Evolutionary conservation across 495 filamentous ascomycete species (phyloP).

Genomic region (Alectoria sarmentosa): DNA sequence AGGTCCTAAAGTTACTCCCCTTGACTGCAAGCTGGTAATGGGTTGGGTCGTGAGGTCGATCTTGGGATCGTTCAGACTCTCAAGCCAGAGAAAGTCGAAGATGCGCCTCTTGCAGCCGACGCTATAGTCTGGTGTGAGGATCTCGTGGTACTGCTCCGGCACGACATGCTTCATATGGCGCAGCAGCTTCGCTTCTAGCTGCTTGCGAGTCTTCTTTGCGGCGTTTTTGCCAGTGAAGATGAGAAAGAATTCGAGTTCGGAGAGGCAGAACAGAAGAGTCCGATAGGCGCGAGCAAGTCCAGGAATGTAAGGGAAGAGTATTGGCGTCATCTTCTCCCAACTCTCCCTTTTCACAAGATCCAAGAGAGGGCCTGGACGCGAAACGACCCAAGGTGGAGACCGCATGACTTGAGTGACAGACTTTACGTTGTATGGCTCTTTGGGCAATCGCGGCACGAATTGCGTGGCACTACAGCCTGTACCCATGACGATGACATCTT

Average conservation of each 20-base stretch:
- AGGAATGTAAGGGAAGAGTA: constrained; percentile 38
- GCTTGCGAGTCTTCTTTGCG: constrained; percentile 28
- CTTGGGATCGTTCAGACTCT: constrained; percentile 44
- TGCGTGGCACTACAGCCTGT: constrained; percentile 53
- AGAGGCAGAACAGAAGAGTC: constrained; percentile 30
- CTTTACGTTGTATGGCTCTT: constrained; percentile 41
- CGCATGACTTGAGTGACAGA: constrained; percentile 58
- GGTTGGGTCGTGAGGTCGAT: constrained; percentile 52
- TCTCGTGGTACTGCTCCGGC: constrained; percentile 56
- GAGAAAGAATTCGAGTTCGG: constrained; percentile 35
- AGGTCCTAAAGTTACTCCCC: constrained; percentile 49
- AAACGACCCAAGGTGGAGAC: constrained; percentile 54
- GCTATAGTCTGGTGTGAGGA: constrained; percentile 54
- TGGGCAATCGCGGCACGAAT: constrained; percentile 35
- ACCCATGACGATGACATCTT: constrained; percentile 53
- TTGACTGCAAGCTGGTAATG: constrained; percentile 41
- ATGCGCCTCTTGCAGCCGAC: constrained; percentile 58
- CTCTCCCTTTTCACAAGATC: constrained; percentile 25
- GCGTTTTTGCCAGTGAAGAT: constrained; percentile 30
- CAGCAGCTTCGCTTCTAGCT: constrained; percentile 36
- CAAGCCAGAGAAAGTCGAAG: constrained; percentile 50
- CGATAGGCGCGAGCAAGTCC: constrained; percentile 36
- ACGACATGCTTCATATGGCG: constrained; percentile 42
- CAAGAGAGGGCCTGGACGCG: constrained; percentile 31
- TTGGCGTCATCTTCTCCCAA: constrained; percentile 39